Conservation (phyloP, 805 yeast species). For the Hemisphaericaspora nanyangensis region DNA sequence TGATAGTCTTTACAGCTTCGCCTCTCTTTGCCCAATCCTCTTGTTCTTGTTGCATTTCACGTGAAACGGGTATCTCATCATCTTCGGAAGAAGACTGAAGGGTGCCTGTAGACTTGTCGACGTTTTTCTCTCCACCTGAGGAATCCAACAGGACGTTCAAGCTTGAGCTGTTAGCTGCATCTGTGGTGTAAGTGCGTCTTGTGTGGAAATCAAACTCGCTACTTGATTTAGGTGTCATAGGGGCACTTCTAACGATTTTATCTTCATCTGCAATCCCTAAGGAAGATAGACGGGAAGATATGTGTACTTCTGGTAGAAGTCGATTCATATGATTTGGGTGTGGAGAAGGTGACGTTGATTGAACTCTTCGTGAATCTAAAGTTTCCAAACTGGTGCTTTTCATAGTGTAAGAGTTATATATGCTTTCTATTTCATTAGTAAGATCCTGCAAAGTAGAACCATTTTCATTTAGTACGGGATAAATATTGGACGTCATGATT, state of each 20-base stretch:
- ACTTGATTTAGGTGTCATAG: slow-evolving; percentile 26
- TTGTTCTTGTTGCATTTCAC: slow-evolving; percentile 8
- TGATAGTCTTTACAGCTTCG: slow-evolving; percentile 27
- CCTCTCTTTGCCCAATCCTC: slow-evolving; percentile 33
- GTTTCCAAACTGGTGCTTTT: slow-evolving; percentile 20
- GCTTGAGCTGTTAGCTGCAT: slow-evolving; percentile 31
- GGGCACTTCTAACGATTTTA: slow-evolving; percentile 20
- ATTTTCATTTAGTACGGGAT: not conserved
- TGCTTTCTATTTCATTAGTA: slow-evolving; percentile 21
- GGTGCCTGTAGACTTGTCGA: not conserved
- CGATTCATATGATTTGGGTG: slow-evolving; percentile 1
- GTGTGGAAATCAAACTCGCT: slow-evolving; percentile 29
- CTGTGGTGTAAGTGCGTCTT: slow-evolving; percentile 12
- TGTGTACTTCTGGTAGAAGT: slow-evolving; percentile 13
- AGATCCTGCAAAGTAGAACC: slow-evolving; percentile 16
- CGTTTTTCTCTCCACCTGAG: slow-evolving; percentile 7
- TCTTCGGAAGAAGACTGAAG: not conserved
- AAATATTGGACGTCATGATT: not conserved
- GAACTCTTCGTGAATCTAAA: slow-evolving; percentile 22
- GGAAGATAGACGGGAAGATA: slow-evolving; percentile 23
- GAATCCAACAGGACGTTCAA: slow-evolving; percentile 33
- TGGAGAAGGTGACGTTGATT: slow-evolving; percentile 4
- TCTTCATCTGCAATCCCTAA: slow-evolving; percentile 13
- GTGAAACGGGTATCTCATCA: slow-evolving; percentile 7
- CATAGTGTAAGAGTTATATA: slow-evolving; percentile 18